Evolutionary conservation across 2,329 filamentous ascomycete species (phyloP), one percentile per base, ranked within the genome.

Genomic region (Drechslerella dactyloides): DNA sequence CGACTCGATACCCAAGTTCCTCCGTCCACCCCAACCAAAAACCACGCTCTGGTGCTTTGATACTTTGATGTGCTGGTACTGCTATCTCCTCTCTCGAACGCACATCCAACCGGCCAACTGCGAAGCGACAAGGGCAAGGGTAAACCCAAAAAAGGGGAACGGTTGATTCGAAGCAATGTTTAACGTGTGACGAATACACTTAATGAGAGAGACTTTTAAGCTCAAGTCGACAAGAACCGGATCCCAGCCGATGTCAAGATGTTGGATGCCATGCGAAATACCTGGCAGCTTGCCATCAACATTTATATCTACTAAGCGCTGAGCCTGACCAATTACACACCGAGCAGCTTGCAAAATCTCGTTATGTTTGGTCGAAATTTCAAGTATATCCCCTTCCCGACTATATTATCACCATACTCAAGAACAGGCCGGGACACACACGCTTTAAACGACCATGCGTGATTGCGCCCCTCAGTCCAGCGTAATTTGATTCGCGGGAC

Each of bases 401-500:
- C 5, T 37, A 37, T 37, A 6, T 37, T 15, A 48, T 48, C 19
- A 23, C 11, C 44, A 21, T 10, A 11, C 19, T 48, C 44, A 48
- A 3, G 19, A 48, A 21, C n/a, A 5, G 15, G 3, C n/a, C 19
- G 13, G 17, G 3, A 44, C 40, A 17, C 40, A 44, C 40, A 15
- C 19, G 11, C 15, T 23, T 15, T 23, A 30, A 4, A 33, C 1
- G 24, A 57, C 17, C 21, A 23, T 40, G 15, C 19, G n/a, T 23
- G 24, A 48, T 48, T 42, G 13, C 3, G 11, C 33, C 46, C 13
- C 27, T 30, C 24, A 8, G 17, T n/a, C 30, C 19, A 17, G 27
- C 61, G 24, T 21, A 42, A 23, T 58, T 58, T 65, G 61, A 65
- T 65, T 65, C 61, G 61, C 61, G 53, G 61, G 61, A 65, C 44